phyloP scores from a whole-genome alignment of 1,139 yeast species.

The Taiozyma sp. region DNA sequence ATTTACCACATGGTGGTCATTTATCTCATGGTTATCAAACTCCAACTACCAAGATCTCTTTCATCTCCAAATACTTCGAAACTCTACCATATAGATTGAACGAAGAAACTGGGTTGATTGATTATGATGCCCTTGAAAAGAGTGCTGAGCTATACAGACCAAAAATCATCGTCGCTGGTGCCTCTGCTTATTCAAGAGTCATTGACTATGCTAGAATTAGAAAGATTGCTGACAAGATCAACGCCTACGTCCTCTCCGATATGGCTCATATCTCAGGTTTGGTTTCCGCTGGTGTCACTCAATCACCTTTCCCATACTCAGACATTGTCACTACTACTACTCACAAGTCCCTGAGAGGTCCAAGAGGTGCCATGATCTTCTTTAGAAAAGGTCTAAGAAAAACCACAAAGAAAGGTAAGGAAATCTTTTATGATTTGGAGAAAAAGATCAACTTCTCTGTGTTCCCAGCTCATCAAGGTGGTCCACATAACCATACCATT shows the following conservation, averaged over 20 bases:
- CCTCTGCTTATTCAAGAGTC: constrained; percentile 90
- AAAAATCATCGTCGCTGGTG: constrained; percentile 91
- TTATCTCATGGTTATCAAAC: constrained; percentile 96
- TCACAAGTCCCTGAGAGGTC: constrained; percentile 95
- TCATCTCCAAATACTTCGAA: constrained; percentile 88
- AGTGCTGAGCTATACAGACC: constrained; percentile 89
- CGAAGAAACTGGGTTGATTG: constrained; percentile 81
- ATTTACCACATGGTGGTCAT: constrained; percentile 97
- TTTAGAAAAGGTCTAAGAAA: constrained; percentile 89
- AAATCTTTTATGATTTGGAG: constrained; percentile 80
- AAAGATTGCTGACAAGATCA: constrained; percentile 85
- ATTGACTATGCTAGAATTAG: constrained; percentile 89
- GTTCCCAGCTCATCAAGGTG: constrained; percentile 99
- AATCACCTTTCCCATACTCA: constrained; percentile 89
- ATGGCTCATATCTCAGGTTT: constrained; percentile 98
- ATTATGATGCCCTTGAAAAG: constrained; percentile 82
- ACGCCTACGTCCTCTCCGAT: constrained; percentile 86
- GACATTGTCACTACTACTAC: constrained; percentile 97
- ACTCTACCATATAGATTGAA: constrained; percentile 95
- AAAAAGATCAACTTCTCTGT: constrained; percentile 90
- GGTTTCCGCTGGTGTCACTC: constrained; percentile 88
- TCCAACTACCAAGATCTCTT: constrained; percentile 80
- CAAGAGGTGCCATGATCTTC: constrained; percentile 98
- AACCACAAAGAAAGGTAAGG: constrained; percentile 81
- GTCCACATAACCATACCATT: constrained; percentile 97